Percentiles rank a stretch among this genome's conserved stretches.
phyloP scores from a whole-genome alignment of 768 basidiomycete genomes.

The Mycena crocata region DNA sequence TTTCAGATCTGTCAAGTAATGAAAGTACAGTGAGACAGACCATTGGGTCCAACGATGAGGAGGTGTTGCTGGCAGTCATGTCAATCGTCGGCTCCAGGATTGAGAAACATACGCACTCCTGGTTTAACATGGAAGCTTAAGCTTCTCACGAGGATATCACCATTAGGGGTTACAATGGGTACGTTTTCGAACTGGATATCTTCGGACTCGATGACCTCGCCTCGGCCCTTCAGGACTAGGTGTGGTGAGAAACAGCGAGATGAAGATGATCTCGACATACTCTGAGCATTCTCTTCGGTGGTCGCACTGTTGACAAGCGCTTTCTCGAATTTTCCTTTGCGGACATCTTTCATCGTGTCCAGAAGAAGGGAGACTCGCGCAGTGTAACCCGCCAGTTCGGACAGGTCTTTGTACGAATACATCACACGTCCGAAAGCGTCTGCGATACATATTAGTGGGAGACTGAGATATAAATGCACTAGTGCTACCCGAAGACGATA shows the following conservation, averaged over 20 bases:
- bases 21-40: constrained; percentile 48
- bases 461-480: neutral
- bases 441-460: constrained; percentile 35
- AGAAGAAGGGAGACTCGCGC: constrained; percentile 89
- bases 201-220: constrained; percentile 83
- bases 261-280: constrained; percentile 56
- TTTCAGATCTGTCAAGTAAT: constrained; percentile 1
- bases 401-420: constrained; percentile 97
- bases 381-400: constrained; percentile 96
- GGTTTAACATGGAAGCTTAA: constrained; percentile 91
- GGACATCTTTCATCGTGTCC: constrained; percentile 91
- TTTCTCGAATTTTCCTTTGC: constrained; percentile 88
- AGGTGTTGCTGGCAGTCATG: constrained; percentile 80
- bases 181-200: constrained; percentile 94
- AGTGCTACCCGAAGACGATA: constrained; percentile 82
- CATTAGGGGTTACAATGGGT: constrained; percentile 96
- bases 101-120: constrained; percentile 63
- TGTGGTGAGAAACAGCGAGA: neutral
- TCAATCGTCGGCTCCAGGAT: neutral
- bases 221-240: constrained; percentile 82
- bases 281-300: constrained; percentile 78
- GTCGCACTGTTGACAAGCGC: constrained; percentile 81
- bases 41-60: constrained; percentile 95
- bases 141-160: constrained; percentile 87
- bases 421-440: constrained; percentile 97